Conservation (phyloP, 176 grass and related monocot species). For the Alloteropsis semialata region DNA sequence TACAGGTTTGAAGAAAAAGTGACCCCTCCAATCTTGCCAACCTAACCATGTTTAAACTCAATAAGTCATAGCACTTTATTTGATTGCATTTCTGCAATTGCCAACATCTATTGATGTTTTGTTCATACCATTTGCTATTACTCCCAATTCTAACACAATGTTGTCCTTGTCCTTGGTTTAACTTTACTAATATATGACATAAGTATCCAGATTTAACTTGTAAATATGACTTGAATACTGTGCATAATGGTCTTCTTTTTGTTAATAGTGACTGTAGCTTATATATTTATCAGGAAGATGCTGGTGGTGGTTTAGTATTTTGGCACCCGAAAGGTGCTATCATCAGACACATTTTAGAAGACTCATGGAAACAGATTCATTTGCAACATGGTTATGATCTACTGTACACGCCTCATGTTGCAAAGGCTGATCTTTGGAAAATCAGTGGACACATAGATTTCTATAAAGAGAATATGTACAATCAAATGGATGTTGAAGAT, state of each 20-base stretch:
- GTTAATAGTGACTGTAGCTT: background rate
- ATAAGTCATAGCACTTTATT: background rate
- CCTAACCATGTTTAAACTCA: background rate
- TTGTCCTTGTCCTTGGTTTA: background rate
- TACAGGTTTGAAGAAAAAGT: background rate
- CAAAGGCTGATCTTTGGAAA: slow-evolving; percentile 92
- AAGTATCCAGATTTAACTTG: background rate
- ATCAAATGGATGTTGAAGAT: slow-evolving; percentile 93
- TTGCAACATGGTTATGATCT: slow-evolving; percentile 80
- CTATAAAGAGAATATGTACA: slow-evolving; percentile 93
- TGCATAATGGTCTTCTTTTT: background rate
- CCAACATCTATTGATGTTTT: background rate
- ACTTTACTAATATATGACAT: background rate
- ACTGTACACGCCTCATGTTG: slow-evolving; percentile 92
- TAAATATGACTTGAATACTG: background rate
- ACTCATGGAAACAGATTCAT: slow-evolving; percentile 93
- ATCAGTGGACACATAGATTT: slow-evolving; percentile 93
- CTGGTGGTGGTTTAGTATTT: slow-evolving; percentile 93
- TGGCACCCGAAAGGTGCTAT: slow-evolving; percentile 96
- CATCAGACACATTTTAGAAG: slow-evolving; percentile 85
- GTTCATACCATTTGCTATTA: background rate
- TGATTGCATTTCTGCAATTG: background rate
- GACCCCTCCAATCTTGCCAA: background rate
- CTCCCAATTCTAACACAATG: background rate
- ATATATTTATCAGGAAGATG: slow-evolving; percentile 76